A percentile compares a stretch with the other conserved stretches of the same genome.
Conservation (phyloP, 2,329 filamentous ascomycete species). For the Dothideomycetes sp. region DNA sequence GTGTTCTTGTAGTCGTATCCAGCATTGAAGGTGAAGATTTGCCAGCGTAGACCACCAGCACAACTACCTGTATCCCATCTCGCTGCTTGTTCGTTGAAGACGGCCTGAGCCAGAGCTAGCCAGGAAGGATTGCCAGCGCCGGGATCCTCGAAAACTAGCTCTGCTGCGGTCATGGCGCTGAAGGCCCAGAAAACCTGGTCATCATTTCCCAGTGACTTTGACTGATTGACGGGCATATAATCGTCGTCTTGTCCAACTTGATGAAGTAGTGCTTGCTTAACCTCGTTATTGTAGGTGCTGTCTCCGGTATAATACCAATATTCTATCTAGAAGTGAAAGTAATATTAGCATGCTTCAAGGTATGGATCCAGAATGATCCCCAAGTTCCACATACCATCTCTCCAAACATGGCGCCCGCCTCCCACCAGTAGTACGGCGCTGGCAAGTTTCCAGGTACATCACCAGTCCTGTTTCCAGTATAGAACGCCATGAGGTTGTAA, state of each 20-base stretch:
- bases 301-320: constrained; percentile 64
- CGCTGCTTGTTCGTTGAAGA: constrained; percentile 28
- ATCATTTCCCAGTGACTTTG: constrained; percentile 41
- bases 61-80: constrained; percentile 27
- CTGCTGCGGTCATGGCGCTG: constrained; percentile 46
- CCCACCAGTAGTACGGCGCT: constrained; percentile 65
- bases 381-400: too few relatives aligned
- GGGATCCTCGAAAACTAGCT: constrained; percentile 38
- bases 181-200: constrained; percentile 51
- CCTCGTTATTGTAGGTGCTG: constrained; percentile 50
- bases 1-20: constrained; percentile 54
- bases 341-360: too few relatives aligned
- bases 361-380: constrained; percentile 64
- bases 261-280: constrained; percentile 50
- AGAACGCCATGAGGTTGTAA: constrained; percentile 26
- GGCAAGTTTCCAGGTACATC: constrained; percentile 32
- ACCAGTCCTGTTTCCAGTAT: constrained; percentile 25
- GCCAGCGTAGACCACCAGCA: constrained; percentile 35
- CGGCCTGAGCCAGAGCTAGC: constrained; percentile 33
- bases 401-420: constrained; percentile 53
- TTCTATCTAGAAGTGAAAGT: too few relatives aligned
- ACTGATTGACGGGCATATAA: constrained; percentile 46
- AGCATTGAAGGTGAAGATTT: constrained; percentile 68
- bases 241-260: constrained; percentile 49
- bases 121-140: constrained; percentile 30